phyloP scores from a whole-genome alignment of 495 filamentous ascomycete species.

The Annulohypoxylon nitens region DNA sequence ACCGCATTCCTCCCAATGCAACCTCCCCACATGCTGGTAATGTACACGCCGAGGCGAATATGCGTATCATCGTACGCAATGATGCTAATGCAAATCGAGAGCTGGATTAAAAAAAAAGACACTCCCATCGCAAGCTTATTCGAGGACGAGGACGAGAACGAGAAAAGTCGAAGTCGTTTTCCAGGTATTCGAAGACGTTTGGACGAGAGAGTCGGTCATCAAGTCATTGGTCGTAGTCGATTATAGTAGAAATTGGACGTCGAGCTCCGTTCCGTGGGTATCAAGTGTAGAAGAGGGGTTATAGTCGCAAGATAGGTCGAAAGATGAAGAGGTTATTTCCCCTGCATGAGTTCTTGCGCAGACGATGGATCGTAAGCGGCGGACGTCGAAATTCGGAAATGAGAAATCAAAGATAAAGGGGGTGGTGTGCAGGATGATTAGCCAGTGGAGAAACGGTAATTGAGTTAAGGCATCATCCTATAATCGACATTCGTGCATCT shows the following conservation, averaged over 20 bases:
- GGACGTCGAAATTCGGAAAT: neutral
- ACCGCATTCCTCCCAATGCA: too few relatives aligned
- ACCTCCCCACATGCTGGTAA: too few relatives aligned
- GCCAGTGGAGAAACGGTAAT: neutral
- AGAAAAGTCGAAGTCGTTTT: neutral
- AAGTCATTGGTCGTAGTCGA: neutral
- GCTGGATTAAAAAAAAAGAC: neutral
- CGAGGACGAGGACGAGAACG: too few relatives aligned
- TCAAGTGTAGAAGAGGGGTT: neutral
- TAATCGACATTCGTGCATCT: too few relatives aligned
- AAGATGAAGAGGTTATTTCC: neutral
- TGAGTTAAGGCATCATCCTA: too few relatives aligned
- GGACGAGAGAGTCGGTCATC: neutral
- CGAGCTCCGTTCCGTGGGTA: conserved; percentile 1
- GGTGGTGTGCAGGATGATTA: neutral
- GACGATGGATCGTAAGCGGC: neutral
- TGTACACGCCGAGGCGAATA: too few relatives aligned
- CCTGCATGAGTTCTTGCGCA: neutral
- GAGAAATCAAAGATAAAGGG: neutral
- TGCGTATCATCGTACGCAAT: too few relatives aligned
- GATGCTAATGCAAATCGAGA: too few relatives aligned
- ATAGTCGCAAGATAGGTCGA: neutral
- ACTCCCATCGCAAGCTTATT: neutral
- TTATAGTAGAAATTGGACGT: conserved; percentile 1
- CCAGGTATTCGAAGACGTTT: neutral